These are phyloP conservation scores for Alternaria gaisen DNA, from an alignment of 2,329 filamentous ascomycete genomes.

Conservation along the genomic window DNA sequence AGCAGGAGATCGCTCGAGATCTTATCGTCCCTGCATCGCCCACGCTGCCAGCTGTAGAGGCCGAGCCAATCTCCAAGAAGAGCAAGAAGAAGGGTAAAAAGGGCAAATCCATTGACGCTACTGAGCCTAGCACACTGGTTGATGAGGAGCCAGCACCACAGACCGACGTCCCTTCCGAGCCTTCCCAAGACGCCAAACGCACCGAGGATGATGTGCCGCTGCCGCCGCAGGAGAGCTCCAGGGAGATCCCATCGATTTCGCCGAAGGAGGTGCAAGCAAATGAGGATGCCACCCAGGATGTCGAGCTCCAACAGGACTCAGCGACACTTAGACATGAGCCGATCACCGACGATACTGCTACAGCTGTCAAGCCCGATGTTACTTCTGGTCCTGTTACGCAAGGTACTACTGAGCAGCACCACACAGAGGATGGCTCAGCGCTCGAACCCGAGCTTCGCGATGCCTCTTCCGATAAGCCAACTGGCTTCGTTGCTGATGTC, in stretches of 20 bases:
- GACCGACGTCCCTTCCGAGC: slow-evolving; percentile 10
- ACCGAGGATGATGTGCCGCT: not conserved
- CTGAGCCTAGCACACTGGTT: slow-evolving; percentile 17
- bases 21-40: not conserved
- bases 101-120: slow-evolving; percentile 20
- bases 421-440: not conserved
- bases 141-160: slow-evolving; percentile 15
- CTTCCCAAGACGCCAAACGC: slow-evolving; percentile 5
- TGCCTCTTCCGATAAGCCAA: not conserved
- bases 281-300: slow-evolving; percentile 17
- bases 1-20: slow-evolving; percentile 18
- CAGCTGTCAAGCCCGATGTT: not conserved
- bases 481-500: not conserved
- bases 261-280: slow-evolving; percentile 34
- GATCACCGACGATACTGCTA: not conserved
- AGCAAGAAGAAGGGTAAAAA: slow-evolving; percentile 39
- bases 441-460: not conserved
- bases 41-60: slow-evolving; percentile 5
- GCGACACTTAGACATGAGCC: not conserved
- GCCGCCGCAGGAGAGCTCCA: slow-evolving; percentile 1
- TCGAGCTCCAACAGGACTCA: slow-evolving; percentile 2
- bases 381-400: not conserved
- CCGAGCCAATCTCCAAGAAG: slow-evolving; percentile 27
- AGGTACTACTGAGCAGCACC: not conserved
- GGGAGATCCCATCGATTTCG: slow-evolving; percentile 9